phyloP scores from a whole-genome alignment of 1,139 yeast species.

The Debaryomyces robertsiae region DNA sequence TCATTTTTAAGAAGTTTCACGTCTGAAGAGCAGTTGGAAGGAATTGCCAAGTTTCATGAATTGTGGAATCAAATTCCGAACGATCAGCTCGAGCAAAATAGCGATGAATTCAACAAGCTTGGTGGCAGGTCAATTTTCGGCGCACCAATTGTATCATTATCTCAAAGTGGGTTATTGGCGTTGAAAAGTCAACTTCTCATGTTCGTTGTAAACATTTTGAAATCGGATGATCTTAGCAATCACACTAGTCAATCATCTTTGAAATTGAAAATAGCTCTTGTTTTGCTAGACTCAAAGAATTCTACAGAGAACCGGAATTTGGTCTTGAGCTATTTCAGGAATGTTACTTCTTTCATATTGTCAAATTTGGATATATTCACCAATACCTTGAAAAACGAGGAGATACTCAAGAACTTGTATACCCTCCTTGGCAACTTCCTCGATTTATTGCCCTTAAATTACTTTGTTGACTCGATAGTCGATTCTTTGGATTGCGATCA shows the following conservation, averaged over 20 bases:
- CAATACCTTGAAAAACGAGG: slow-evolving; percentile 19
- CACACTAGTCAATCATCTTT: slow-evolving; percentile 42
- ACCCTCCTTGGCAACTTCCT: slow-evolving; percentile 62
- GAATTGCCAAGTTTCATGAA: slow-evolving; percentile 56
- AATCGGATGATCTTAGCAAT: slow-evolving; percentile 40
- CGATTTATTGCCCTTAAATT: slow-evolving; percentile 71
- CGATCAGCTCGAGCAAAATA: slow-evolving; percentile 37
- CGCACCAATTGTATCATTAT: slow-evolving; percentile 54
- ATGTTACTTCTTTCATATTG: slow-evolving; percentile 41
- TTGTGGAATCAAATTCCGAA: slow-evolving; percentile 57
- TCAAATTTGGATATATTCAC: slow-evolving; percentile 37
- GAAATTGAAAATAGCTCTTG: slow-evolving; percentile 61
- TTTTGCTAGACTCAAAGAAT: slow-evolving; percentile 51
- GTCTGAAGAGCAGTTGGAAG: slow-evolving; percentile 67
- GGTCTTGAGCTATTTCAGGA: slow-evolving; percentile 48
- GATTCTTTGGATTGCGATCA: slow-evolving; percentile 54
- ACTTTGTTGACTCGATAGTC: slow-evolving; percentile 68
- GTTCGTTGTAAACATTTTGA: slow-evolving; percentile 49
- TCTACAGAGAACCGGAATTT: slow-evolving; percentile 26
- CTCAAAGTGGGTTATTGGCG: slow-evolving; percentile 49
- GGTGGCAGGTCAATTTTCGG: slow-evolving; percentile 66
- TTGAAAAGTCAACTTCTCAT: slow-evolving; percentile 56
- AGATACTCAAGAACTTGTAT: slow-evolving; percentile 33
- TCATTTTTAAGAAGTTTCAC: slow-evolving; percentile 68
- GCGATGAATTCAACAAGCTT: slow-evolving; percentile 40